These are phyloP conservation scores for Nemania sp. DNA, from an alignment of 2,329 filamentous ascomycete species.

Conservation along the genomic window DNA sequence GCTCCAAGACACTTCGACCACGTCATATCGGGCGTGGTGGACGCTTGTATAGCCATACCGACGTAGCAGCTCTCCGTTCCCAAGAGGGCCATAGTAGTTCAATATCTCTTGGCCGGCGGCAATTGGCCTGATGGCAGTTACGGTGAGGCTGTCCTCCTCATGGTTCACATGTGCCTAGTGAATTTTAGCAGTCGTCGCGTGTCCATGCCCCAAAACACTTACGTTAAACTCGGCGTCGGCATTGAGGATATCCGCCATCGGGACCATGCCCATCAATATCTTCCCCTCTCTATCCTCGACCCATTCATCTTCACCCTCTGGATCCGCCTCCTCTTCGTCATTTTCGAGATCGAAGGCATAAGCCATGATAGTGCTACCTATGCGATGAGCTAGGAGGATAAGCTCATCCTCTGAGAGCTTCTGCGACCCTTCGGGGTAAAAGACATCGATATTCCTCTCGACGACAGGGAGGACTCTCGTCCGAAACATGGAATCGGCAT, in stretches of 20 bases:
- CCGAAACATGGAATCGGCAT: conserved; percentile 72
- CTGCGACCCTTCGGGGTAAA: conserved; percentile 46
- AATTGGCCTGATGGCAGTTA: conserved; percentile 73
- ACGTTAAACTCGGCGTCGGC: conserved; percentile 88
- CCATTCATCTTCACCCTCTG: conserved; percentile 66
- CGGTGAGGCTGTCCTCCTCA: conserved; percentile 62
- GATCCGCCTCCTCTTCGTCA: conserved; percentile 55
- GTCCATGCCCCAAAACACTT: conserved; percentile 33
- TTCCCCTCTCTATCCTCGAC: conserved; percentile 65
- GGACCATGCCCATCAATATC: conserved; percentile 80
- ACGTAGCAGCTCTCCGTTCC: conserved; percentile 79
- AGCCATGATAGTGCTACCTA: conserved; percentile 89
- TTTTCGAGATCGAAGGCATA: conserved; percentile 84
- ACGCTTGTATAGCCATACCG: conserved; percentile 87
- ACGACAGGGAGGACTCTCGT: conserved; percentile 57
- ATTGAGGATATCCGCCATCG: conserved; percentile 87
- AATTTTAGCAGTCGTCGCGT: conserved; percentile 7
- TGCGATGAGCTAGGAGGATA: conserved; percentile 67
- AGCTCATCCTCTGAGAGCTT: conserved; percentile 51
- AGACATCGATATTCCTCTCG: conserved; percentile 50
- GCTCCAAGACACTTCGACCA: conserved; percentile 74
- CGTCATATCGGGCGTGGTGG: conserved; percentile 78
- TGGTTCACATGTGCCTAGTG: conserved; percentile 59
- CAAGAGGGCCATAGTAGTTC: conserved; percentile 87
- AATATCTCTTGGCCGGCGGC: conserved; percentile 74